Evolutionary conservation across 768 basidiomycete genomes (phyloP), one percentile per base, ranked within the genome.

Genomic region (Psilocybe cyanescens): DNA sequence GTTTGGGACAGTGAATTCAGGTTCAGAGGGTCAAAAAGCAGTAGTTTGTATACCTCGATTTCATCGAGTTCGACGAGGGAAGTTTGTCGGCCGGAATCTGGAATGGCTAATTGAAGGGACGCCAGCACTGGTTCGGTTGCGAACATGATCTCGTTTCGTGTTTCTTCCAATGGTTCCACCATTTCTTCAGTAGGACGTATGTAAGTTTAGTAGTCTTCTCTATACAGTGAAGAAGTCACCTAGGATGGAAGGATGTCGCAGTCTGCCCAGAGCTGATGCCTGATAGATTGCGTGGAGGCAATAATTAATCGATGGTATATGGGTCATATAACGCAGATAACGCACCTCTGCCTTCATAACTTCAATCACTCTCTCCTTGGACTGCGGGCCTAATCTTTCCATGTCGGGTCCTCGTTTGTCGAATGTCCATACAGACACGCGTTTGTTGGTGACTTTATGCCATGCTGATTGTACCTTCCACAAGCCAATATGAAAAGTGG

Each of bases 151-250:
- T 97, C 92, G 39, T 79, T 90, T 58, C 97, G 81, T 0, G 95
- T 91, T 75, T 99, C 97, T 71, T 98, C 95, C 49, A 97, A 77
- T 28, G 97, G 97, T 75, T 99, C 97, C 30, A 97, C 95, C 89
- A 98, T 93, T 79, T 99, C 97, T 94, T 51, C 59, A 35, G 39
- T 30, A 47, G 54, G 51, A 53, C 57, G 48, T 61, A 58, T 61
- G 60, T 49, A 68, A 51, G 53, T 19, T 41, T 44, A 29, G 30
- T 4, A 16, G 39, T 12, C n/a, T 19, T 51, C 41, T 7, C 17
- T 46, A 24, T 37, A 51, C 7, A 30, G 4, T 8, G 16, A 57
- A 28, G 24, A 49, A 66, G 62, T 61, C 69, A 93, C 92, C 93
- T 60, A 99, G 82, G 53, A 99, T 87, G 62, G 92, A 96, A 3